A percentile compares a stretch with the other conserved stretches of the same genome.
Conservation (phyloP, 352 stramenopile genomes). For the Phytophthora pluvialis region DNA sequence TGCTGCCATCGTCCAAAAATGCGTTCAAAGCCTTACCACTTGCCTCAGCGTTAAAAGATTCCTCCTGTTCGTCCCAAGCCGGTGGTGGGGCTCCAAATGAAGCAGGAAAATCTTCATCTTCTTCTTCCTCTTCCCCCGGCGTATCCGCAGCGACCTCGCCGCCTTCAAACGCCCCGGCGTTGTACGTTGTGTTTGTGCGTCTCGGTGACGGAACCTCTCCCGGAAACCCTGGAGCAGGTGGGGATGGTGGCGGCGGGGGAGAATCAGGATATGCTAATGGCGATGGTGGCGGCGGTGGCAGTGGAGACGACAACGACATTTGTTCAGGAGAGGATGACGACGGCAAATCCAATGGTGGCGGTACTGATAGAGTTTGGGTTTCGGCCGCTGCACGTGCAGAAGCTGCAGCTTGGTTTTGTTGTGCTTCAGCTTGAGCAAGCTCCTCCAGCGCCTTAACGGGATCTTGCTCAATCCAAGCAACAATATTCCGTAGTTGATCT, state of each 20-base stretch:
- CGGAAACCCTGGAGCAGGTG: slow-evolving; percentile 29
- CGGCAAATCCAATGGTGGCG: slow-evolving; percentile 29
- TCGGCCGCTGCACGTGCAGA: slow-evolving; percentile 8
- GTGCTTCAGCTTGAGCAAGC: slow-evolving; percentile 41
- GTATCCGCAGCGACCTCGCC: slow-evolving; percentile 11
- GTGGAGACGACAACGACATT: slow-evolving; percentile 2
- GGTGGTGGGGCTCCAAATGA: slow-evolving; percentile 47
- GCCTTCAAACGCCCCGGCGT: slow-evolving; percentile 12
- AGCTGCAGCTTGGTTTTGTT: slow-evolving; percentile 33
- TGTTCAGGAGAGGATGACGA: slow-evolving; percentile 7
- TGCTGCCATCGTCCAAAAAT: slow-evolving; percentile 73
- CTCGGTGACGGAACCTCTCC: slow-evolving; percentile 11
- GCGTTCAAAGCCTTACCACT: slow-evolving; percentile 77
- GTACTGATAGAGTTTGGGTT: slow-evolving; percentile 22
- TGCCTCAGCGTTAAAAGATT: slow-evolving; percentile 60
- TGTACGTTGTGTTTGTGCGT: slow-evolving; percentile 6
- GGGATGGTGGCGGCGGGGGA: slow-evolving; percentile 41
- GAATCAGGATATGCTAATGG: slow-evolving; percentile 38
- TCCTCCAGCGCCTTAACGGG: slow-evolving; percentile 53
- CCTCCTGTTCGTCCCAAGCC: slow-evolving; percentile 32
- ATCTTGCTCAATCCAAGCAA: slow-evolving; percentile 75
- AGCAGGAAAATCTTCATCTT: slow-evolving; percentile 78
- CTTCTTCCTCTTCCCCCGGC: slow-evolving; percentile 69
- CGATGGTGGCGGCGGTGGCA: slow-evolving; percentile 4
- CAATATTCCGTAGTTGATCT: slow-evolving; percentile 72